A percentile compares a stretch with the other conserved stretches of the same genome.
Conservation (phyloP, 139 green algal species). For the Picochlorum sp. region DNA sequence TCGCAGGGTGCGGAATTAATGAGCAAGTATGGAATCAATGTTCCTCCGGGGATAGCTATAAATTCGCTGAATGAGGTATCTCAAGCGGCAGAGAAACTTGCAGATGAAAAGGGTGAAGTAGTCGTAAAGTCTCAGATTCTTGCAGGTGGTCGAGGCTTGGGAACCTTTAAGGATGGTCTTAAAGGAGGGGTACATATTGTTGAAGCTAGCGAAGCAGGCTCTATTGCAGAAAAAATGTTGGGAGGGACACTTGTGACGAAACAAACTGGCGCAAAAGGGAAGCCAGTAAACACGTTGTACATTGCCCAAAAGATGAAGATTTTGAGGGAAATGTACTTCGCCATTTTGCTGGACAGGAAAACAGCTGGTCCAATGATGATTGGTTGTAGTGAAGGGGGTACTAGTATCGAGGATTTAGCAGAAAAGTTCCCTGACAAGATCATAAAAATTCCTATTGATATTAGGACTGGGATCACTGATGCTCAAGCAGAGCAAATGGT, state of each 20-base stretch:
- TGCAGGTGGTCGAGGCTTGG: conserved; percentile 86
- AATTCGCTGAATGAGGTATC: conserved; percentile 63
- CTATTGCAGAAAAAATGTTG: conserved; percentile 75
- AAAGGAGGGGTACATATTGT: conserved; percentile 96
- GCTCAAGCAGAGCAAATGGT: conserved; percentile 60
- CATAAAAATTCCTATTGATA: conserved; percentile 89
- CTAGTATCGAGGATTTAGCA: conserved; percentile 94
- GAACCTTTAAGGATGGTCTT: conserved; percentile 89
- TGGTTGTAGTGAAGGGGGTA: conserved; percentile 79
- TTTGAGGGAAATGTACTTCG: conserved; percentile 97
- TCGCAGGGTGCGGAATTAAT: conserved; percentile 88
- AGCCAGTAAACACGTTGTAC: conserved; percentile 93
- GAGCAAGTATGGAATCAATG: conserved; percentile 83
- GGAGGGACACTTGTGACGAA: conserved; percentile 88
- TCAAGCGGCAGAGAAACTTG: conserved; percentile 57
- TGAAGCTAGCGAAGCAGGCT: conserved; percentile 41
- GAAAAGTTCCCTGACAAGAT: conserved; percentile 98
- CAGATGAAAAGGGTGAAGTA: conserved; percentile 66
- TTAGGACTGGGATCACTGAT: conserved; percentile 72
- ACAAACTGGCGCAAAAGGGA: conserved; percentile 61
- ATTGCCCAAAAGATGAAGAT: conserved; percentile 90
- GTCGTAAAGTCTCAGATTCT: conserved; percentile 97
- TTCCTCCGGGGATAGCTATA: conserved; percentile 73
- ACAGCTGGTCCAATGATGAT: conserved; percentile 72
- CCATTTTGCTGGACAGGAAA: conserved; percentile 86